Conservation (phyloP, 805 yeast genomes). For the Dipodascopsis uninucleata region DNA sequence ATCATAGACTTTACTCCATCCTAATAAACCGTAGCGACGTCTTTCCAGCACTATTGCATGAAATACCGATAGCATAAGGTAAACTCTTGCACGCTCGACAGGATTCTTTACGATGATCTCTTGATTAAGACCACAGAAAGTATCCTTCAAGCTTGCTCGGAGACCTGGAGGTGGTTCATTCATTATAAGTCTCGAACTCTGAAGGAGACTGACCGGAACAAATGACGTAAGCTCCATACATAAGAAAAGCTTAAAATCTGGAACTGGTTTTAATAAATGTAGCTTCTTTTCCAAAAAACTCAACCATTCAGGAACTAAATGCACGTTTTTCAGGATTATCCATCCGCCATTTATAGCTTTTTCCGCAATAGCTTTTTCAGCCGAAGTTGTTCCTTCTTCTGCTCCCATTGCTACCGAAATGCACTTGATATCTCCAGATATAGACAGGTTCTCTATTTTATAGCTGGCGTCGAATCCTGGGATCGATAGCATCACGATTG, state of each 20-base stretch:
- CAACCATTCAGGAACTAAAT: conserved; percentile 66
- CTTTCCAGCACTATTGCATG: conserved; percentile 63
- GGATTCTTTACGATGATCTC: conserved; percentile 34
- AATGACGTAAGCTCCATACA: conserved; percentile 52
- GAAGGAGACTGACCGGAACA: conserved; percentile 56
- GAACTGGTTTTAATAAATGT: conserved; percentile 34
- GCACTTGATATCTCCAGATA: conserved; percentile 33
- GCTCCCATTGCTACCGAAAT: conserved; percentile 68
- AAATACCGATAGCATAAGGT: conserved; percentile 62
- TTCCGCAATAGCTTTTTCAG: conserved; percentile 49
- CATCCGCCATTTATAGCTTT: conserved; percentile 55
- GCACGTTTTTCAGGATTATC: conserved; percentile 79
- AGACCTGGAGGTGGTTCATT: conserved; percentile 65
- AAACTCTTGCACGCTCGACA: conserved; percentile 46
- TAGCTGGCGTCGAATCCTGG: conserved; percentile 66
- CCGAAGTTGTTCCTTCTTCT: conserved; percentile 55
- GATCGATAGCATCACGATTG: conserved; percentile 55
- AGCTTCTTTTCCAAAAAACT: conserved; percentile 50
- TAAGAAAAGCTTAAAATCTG: conserved; percentile 55
- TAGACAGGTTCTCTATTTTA: conserved; percentile 48
- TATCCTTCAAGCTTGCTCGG: conserved; percentile 45
- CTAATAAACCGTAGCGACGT: conserved; percentile 56
- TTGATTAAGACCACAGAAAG: conserved; percentile 33
- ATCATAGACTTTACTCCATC: conserved; percentile 61
- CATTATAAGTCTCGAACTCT: conserved; percentile 51